Evolutionary conservation across 2,329 filamentous ascomycete genomes (phyloP).

Genomic region (Ceratocystis cubensis): DNA sequence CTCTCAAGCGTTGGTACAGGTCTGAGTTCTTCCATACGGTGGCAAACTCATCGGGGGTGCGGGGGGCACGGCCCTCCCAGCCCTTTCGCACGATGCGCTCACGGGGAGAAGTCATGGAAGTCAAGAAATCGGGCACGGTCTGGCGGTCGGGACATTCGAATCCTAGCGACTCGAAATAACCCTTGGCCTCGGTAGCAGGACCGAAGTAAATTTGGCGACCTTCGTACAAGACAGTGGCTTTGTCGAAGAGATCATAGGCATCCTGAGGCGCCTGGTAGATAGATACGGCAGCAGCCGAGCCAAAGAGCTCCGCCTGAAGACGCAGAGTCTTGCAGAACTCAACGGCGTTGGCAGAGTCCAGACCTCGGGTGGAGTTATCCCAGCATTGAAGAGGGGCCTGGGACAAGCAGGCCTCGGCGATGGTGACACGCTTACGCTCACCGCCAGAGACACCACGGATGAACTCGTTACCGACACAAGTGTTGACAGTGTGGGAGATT

Average conservation of each 20-base stretch:
- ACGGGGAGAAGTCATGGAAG: slow-evolving; percentile 50
- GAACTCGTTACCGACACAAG: slow-evolving; percentile 61
- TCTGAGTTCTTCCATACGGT: slow-evolving; percentile 44
- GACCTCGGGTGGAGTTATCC: slow-evolving; percentile 62
- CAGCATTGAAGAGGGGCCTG: slow-evolving; percentile 50
- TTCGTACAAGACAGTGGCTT: slow-evolving; percentile 46
- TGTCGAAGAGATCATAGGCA: slow-evolving; percentile 53
- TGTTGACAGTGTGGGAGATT: slow-evolving; percentile 60
- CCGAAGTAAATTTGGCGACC: slow-evolving; percentile 53
- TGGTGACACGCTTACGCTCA: slow-evolving; percentile 56
- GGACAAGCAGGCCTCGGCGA: slow-evolving; percentile 48
- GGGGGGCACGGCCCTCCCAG: slow-evolving; percentile 43
- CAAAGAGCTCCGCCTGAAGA: slow-evolving; percentile 53
- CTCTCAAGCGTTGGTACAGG: slow-evolving; percentile 34
- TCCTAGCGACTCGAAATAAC: slow-evolving; percentile 55
- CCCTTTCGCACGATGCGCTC: slow-evolving; percentile 45
- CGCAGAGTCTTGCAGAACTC: slow-evolving; percentile 62
- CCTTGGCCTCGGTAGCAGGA: slow-evolving; percentile 43
- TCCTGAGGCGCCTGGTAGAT: slow-evolving; percentile 59
- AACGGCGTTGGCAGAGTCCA: slow-evolving; percentile 63
- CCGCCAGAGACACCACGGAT: slow-evolving; percentile 63
- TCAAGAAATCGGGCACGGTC: slow-evolving; percentile 61
- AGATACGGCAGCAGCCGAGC: slow-evolving; percentile 53
- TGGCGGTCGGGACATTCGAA: slow-evolving; percentile 54
- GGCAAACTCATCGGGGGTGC: slow-evolving; percentile 51